Evolutionary conservation across 2,329 filamentous ascomycete genomes (phyloP), one percentile per base, ranked within the genome.

Genomic region (Colletotrichum lentis): DNA sequence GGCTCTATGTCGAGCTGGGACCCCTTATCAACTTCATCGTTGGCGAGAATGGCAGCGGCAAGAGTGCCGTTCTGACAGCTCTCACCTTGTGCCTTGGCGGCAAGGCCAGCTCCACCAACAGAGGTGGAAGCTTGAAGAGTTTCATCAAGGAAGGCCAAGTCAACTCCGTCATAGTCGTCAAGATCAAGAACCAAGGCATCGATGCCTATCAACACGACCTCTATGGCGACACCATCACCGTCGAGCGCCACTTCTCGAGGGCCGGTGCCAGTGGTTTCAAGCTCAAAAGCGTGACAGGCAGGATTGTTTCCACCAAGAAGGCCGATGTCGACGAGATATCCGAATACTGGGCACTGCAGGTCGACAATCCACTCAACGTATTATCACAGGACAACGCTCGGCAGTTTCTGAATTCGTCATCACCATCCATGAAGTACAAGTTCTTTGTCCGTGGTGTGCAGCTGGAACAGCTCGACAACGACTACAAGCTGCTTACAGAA

Each of bases 1-100:
- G 90, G 63, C 85, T 98, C 20, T 88, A 91, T 50, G 91, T 97
- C 68, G 87, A 91, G 64, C 84, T 99, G n/a, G 96, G 96, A 0
- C 96, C 96, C 0, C 83, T 97, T 44, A 96, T 99, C 78, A 99
- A 99, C 79, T 99, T 99, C 79, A 94, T 99, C 70, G 94, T 97
- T 63, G 96, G 96, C 18, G 94, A 97, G 78, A 99, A 99, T 76
- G 96, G 96, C 39, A 98, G 95, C 76, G 96, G 96, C 43, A 99
- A 99, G 82, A 99, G 96, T 77, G 96, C 96, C 3, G 91, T 98
- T 16, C 82, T 99, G 35, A 98, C 96, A 0, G 96, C 94, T 5
- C 88, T 99, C 71, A 97, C 94, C 0, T 85, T 99, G 41, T 98
- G 96, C 75, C 84, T 99, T n/a, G 96, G 96, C 69, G 95, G 92